phyloP scores from a whole-genome alignment of 1,284 basidiomycete genomes.

The Melampsora occidentalis region DNA sequence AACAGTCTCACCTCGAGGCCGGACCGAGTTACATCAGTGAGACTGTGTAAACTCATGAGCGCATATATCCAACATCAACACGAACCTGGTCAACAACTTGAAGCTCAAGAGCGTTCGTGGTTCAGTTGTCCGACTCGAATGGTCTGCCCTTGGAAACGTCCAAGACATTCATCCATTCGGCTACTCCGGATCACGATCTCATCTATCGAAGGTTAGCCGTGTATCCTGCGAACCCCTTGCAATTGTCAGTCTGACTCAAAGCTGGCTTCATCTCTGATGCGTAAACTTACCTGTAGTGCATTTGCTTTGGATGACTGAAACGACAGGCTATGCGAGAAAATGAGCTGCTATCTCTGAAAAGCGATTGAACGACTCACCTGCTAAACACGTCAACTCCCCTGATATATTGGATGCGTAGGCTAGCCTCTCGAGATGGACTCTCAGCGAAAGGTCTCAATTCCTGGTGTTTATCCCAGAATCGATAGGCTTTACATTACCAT shows the following conservation, averaged over 20 bases:
- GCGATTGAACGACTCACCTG: too few relatives aligned
- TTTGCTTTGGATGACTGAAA: too few relatives aligned
- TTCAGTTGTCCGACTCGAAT: slow-evolving; percentile 28
- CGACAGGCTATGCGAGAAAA: too few relatives aligned
- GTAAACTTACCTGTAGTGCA: too few relatives aligned
- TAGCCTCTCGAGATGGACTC: too few relatives aligned
- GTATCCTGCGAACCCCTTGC: slow-evolving; percentile 30
- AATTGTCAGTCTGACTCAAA: slow-evolving; percentile 16
- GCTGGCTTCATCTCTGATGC: too few relatives aligned
- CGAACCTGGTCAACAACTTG: neutral
- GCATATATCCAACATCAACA: neutral
- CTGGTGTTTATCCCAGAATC: too few relatives aligned
- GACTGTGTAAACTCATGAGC: neutral
- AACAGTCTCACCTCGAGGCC: neutral
- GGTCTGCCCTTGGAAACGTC: neutral
- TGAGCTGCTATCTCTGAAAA: too few relatives aligned
- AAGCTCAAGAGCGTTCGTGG: neutral
- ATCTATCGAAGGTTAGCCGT: slow-evolving; percentile 7
- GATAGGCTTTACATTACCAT: too few relatives aligned
- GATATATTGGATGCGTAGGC: too few relatives aligned
- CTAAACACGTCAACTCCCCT: too few relatives aligned
- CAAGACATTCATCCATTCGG: neutral
- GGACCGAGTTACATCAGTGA: neutral
- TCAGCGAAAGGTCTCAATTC: too few relatives aligned
- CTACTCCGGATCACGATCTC: neutral